A percentile compares a stretch with the other conserved stretches of the same genome.
Conservation (phyloP, 345 rosid genomes). For the Salix purpurea region DNA sequence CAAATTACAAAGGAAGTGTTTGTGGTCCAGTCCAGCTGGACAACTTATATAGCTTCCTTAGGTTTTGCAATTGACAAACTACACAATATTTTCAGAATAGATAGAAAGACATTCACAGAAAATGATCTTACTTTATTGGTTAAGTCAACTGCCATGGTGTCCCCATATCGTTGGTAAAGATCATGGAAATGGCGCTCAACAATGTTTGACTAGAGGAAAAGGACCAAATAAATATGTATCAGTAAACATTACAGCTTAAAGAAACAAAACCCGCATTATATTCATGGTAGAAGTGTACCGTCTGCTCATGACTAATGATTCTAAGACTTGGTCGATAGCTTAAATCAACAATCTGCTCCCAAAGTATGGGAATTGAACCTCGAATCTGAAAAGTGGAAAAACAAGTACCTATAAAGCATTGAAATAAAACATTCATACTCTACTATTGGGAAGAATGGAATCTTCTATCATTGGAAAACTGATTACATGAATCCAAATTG, state of each 20-base stretch:
- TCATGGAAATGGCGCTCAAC: constrained; percentile 86
- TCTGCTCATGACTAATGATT: constrained; percentile 61
- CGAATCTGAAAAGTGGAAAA: constrained; percentile 52
- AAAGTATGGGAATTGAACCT: constrained; percentile 93
- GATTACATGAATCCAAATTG: background rate
- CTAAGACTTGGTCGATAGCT: constrained; percentile 83
- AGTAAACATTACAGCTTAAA: constrained; percentile 16
- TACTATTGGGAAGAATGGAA: background rate
- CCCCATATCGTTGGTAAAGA: constrained; percentile 88
- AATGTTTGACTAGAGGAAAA: constrained; percentile 56
- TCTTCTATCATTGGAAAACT: background rate
- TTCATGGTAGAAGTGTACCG: constrained; percentile 35
- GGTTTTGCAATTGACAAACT: background rate
- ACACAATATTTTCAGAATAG: background rate
- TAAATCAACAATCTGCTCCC: constrained; percentile 99
- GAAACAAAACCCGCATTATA: background rate
- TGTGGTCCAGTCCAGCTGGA: background rate
- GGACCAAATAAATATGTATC: constrained; percentile 9
- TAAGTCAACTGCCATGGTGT: constrained; percentile 61
- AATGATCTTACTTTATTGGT: constrained; percentile 60
- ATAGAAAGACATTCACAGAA: constrained; percentile 13
- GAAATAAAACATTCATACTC: background rate
- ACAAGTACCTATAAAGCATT: constrained; percentile 7
- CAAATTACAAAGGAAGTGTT: constrained; percentile 9
- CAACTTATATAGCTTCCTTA: constrained; percentile 1